Evolutionary conservation across 768 basidiomycete species (phyloP), one percentile per base, ranked within the genome.

Genomic region (Kwoniella dejecticola): DNA sequence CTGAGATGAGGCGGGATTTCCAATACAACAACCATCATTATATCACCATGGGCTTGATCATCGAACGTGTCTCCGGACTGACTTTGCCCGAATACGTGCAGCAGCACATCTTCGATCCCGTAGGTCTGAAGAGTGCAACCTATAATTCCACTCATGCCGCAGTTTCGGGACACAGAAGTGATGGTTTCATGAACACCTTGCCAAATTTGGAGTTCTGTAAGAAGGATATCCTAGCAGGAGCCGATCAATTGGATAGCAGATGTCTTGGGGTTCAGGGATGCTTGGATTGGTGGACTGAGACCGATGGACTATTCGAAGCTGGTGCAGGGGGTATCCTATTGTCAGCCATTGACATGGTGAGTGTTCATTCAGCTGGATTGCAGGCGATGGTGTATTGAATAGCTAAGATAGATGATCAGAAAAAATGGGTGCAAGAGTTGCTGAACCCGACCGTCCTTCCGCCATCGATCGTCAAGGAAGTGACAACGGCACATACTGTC

Each of bases 11-110:
- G 0, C 44, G 68, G 49, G 13, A 38, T 12, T 68, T 53, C 59
- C 76, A 76, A 46, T 79, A 79, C 69, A 68, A 68, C 56, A 79
- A 79, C 52, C 36, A 64, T 10, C 62, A 61, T 31, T 77, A 71
- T 54, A 44, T 62, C 1, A 42, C 61, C 19, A 31, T 72, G 1
- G 62, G 67, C 4, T 42, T 67, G 26, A 53, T 79, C 6, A 55
- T 74, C 15, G 23, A 60, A 31, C 44, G 31, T 10, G 56, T 74
- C 36, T 63, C 70, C 12, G 60, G 58, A 1, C 41, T 58, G 1
- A 21, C 63, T 0, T 70, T 70, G 26, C 41, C 46, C 5, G 53
- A 60, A 1, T 76, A 63, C 53, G 70, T 74, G 15, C 21, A 68
- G 30, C 24, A 38, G 8, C 48, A 73, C 26, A 67, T 77, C 49